These are phyloP conservation scores for Podospora comata DNA, from an alignment of 495 filamentous ascomycete species.

Conservation along the genomic window DNA sequence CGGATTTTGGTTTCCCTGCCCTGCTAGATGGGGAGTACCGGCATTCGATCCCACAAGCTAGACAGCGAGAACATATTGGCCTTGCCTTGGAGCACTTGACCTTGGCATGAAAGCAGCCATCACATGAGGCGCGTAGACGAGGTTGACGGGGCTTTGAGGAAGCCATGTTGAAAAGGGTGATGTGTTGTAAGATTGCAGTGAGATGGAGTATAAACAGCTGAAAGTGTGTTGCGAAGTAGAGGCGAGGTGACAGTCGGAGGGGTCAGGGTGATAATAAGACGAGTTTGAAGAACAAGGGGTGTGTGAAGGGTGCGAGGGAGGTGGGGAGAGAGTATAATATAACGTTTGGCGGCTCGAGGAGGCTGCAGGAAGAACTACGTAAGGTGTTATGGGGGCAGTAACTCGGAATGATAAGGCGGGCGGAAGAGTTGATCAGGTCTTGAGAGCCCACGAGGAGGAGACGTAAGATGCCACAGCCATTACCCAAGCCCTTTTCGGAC, in stretches of 20 bases:
- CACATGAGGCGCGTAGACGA: conserved; percentile 51
- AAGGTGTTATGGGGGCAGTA: conserved; percentile 19
- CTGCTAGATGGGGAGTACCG: conserved; percentile 51
- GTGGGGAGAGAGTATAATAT: conserved; percentile 28
- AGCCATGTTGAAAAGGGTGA: conserved; percentile 28
- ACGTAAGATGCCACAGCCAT: conserved; percentile 24
- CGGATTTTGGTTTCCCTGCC: conserved; percentile 45
- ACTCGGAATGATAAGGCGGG: conserved; percentile 17
- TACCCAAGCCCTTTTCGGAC: conserved; percentile 21
- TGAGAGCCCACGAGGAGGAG: conserved; percentile 15
- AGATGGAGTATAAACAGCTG: background rate
- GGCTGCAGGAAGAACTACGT: conserved; percentile 24
- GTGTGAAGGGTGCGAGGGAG: conserved; percentile 20
- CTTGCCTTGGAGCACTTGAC: conserved; percentile 53
- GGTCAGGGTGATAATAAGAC: conserved; percentile 13
- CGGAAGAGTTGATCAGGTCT: conserved; percentile 14
- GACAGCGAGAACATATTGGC: conserved; percentile 49
- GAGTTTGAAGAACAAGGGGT: conserved; percentile 1
- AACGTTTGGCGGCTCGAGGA: conserved; percentile 23
- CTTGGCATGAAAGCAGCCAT: conserved; percentile 55
- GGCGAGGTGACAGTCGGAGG: background rate
- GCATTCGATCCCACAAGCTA: conserved; percentile 46
- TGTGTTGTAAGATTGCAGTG: background rate
- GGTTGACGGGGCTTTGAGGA: conserved; percentile 38
- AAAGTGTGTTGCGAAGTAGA: background rate